Base-by-base conservation (phyloP, 495 filamentous ascomycete genomes). In the Lasiosphaeris hirsuta region DNA sequence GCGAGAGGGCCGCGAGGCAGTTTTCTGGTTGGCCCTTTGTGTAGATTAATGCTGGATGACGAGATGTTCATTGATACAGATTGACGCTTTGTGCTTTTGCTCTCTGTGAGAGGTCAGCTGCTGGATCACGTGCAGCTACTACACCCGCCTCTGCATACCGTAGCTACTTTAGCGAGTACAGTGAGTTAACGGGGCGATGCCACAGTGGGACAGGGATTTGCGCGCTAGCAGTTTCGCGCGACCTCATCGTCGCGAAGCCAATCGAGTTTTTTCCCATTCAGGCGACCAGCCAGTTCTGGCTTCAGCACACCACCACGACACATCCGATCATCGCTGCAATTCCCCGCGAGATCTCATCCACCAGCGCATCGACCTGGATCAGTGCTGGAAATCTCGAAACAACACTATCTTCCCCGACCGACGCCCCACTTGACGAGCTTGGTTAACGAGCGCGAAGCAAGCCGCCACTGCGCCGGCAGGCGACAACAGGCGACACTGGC, bases 211-310 rank as follows among this genome's bases (percentile, higher is more conserved):
- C 44, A 57, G 43, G 54, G 45, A 40, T 55, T 13, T 13, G 51
- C 10, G 34, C 63, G 65, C 60, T 61, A 56, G 11, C 55, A 56
- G 40, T 45, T 63, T 62, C 52, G 61, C 61, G 63, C 58, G 42
- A 35, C 54, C 34, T 40, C 59, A 38, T 33, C 56, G 47, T 68
- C 67, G 60, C 60, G 58, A 58, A 57, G 45, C 23, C 35, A 37
- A 53, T 42, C 51, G 46, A 63, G 62, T 65, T 67, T 65, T 69
- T 64, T 48, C 55, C 51, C 56, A 58, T 58, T 48, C 49, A 64
- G 36, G 42, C 60, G 55, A 56, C 46, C 59, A 51, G 62, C 67
- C 59, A 67, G 51, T 40, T 56, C 46, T 63, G 67, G 63, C 59
- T 63, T 63, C 61, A 61, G 59, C 58, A 61, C 56, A 10, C 48